These are phyloP conservation scores for Calonectria crousiana DNA, from an alignment of 2,329 filamentous ascomycete genomes.

Conservation along the genomic window DNA sequence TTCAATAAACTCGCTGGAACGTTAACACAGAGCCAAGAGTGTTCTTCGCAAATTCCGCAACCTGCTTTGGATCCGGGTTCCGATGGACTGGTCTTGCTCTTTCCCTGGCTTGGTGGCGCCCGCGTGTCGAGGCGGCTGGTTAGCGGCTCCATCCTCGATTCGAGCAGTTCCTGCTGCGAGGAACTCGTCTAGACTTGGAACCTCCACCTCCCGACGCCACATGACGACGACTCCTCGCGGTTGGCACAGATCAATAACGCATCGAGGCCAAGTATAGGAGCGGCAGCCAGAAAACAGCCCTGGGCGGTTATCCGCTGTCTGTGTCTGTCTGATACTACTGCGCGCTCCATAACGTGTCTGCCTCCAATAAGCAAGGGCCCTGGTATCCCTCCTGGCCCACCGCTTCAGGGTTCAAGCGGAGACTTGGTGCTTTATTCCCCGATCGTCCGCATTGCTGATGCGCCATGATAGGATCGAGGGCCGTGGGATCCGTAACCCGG, in stretches of 20 bases:
- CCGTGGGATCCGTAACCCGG: background rate
- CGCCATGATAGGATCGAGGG: background rate
- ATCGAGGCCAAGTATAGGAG: background rate
- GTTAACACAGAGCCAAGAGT: background rate
- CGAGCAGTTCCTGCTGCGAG: background rate
- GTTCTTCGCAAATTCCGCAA: background rate
- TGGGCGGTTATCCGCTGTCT: background rate
- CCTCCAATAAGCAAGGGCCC: slow-evolving; percentile 12
- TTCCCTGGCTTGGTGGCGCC: background rate
- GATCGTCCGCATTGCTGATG: background rate
- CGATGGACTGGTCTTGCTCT: background rate
- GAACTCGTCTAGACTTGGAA: background rate
- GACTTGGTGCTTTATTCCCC: background rate
- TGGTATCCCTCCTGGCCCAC: slow-evolving; percentile 3
- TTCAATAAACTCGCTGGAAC: background rate
- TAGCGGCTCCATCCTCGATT: background rate
- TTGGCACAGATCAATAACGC: background rate
- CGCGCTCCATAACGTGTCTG: background rate
- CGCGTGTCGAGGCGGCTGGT: background rate
- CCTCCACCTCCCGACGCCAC: slow-evolving; percentile 5
- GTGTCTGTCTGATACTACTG: background rate
- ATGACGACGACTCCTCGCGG: slow-evolving; percentile 14
- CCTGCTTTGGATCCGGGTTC: background rate
- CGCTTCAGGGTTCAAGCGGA: slow-evolving; percentile 15
- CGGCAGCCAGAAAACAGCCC: background rate